These are phyloP conservation scores for Microdochium nivale DNA, from an alignment of 2,329 filamentous ascomycete species.

Conservation along the genomic window DNA sequence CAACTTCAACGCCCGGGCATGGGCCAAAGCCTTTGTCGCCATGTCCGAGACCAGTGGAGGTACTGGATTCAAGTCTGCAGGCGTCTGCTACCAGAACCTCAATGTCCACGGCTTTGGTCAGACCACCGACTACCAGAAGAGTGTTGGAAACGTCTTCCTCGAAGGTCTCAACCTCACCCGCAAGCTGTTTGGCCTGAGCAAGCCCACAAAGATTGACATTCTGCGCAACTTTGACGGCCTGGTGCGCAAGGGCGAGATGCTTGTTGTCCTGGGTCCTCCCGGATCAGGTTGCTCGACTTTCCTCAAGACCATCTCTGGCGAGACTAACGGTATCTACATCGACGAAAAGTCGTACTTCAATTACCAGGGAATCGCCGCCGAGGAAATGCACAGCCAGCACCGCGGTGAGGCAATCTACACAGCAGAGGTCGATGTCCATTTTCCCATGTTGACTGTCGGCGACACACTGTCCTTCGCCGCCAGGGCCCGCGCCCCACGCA, in stretches of 20 bases:
- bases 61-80: constrained; percentile 46
- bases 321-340: constrained; percentile 71
- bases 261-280: constrained; percentile 66
- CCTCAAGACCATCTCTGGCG: constrained; percentile 75
- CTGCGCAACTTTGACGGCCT: constrained; percentile 59
- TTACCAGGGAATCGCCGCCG: constrained; percentile 65
- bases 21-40: constrained; percentile 52
- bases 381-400: constrained; percentile 71
- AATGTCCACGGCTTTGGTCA: constrained; percentile 61
- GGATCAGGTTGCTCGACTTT: constrained; percentile 75
- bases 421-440: constrained; percentile 76
- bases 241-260: constrained; percentile 64
- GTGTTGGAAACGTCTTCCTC: constrained; percentile 54
- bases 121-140: constrained; percentile 62
- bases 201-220: constrained; percentile 56
- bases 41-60: constrained; percentile 42
- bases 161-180: constrained; percentile 34
- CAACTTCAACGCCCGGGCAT: constrained; percentile 45
- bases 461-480: constrained; percentile 75
- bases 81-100: constrained; percentile 58
- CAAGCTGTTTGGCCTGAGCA: constrained; percentile 39
- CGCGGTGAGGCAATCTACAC: constrained; percentile 83
- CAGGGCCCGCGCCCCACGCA: constrained; percentile 54
- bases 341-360: constrained; percentile 67
- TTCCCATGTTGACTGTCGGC: constrained; percentile 67